Conservation (phyloP, 305 asterid species). For the Nicotiana rustica region DNA sequence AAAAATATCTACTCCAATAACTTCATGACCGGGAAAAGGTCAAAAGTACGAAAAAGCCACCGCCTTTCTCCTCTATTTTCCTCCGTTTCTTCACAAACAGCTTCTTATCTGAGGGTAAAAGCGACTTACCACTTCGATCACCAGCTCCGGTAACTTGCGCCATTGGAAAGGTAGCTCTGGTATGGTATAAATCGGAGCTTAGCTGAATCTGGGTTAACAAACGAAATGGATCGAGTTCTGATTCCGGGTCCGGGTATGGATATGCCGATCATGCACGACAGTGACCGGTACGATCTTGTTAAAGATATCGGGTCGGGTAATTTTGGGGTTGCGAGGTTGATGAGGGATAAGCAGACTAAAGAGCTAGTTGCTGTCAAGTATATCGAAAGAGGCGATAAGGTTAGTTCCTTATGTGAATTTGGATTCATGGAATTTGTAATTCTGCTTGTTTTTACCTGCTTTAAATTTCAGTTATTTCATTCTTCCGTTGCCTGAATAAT, state of each 20-base stretch:
- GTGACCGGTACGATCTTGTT: conserved; percentile 85
- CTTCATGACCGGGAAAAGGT: conserved; percentile 3
- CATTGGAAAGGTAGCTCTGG: background rate
- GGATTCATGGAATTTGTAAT: background rate
- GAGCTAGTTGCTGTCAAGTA: conserved; percentile 90
- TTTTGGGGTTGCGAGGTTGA: conserved; percentile 82
- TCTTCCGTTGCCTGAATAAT: background rate
- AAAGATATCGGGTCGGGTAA: conserved; percentile 88
- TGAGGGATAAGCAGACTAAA: conserved; percentile 84
- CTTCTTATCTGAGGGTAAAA: conserved; percentile 41
- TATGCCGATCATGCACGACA: conserved; percentile 80
- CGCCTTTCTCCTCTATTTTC: conserved; percentile 33
- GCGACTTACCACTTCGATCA: conserved; percentile 40
- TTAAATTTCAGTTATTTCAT: conserved; percentile 13
- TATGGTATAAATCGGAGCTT: background rate
- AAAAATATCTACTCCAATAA: conserved; percentile 26
- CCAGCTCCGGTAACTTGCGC: conserved; percentile 37
- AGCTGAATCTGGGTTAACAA: conserved; percentile 18
- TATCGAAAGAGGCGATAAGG: conserved; percentile 90
- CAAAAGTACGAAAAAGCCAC: conserved; percentile 40
- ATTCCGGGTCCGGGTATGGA: conserved; percentile 52
- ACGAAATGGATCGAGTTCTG: conserved; percentile 49
- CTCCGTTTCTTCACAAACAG: background rate
- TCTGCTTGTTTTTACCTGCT: background rate
- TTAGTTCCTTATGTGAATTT: conserved; percentile 38